A percentile compares a stretch with the other conserved stretches of the same genome.
Conservation (phyloP, 2,329 filamentous ascomycete species). For the Clonostachys byssicola region DNA sequence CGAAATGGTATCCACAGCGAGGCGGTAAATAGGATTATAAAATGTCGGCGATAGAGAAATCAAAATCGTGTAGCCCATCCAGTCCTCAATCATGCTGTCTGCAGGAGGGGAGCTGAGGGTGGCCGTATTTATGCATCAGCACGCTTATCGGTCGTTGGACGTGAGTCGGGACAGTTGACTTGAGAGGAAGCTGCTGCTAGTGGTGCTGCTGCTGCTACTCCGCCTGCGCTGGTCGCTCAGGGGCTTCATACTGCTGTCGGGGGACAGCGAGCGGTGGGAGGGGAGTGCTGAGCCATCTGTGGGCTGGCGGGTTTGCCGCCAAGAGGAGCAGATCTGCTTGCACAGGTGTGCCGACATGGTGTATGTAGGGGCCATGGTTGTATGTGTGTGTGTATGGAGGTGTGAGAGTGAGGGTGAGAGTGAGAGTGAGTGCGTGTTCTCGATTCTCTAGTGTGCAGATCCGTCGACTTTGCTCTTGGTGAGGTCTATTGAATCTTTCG, state of each 20-base stretch:
- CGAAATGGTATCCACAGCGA: too few species aligned
- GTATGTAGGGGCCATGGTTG: slow-evolving; percentile 51
- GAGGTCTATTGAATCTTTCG: too few species aligned
- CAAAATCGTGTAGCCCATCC: too few species aligned
- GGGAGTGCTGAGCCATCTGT: slow-evolving; percentile 17
- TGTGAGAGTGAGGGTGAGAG: neutral
- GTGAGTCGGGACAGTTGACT: neutral
- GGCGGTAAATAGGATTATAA: too few species aligned
- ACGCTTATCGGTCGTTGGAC: neutral
- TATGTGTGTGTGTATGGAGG: neutral
- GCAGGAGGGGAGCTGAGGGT: too few species aligned
- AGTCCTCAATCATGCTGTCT: too few species aligned
- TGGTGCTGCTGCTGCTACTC: slow-evolving; percentile 1
- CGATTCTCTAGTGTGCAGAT: too few species aligned
- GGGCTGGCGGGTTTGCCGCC: slow-evolving; percentile 43
- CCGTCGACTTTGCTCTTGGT: too few species aligned
- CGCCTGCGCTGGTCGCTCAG: neutral
- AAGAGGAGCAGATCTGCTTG: slow-evolving; percentile 57
- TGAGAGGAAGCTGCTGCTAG: neutral
- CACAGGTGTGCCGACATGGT: slow-evolving; percentile 58
- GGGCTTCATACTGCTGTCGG: slow-evolving; percentile 4
- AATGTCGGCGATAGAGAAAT: too few species aligned
- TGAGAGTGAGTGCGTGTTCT: too few species aligned
- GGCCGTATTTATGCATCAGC: too few species aligned
- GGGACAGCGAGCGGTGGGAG: slow-evolving; percentile 17